phyloP scores from a whole-genome alignment of 495 filamentous ascomycete species.

The Podospora anserina region DNA sequence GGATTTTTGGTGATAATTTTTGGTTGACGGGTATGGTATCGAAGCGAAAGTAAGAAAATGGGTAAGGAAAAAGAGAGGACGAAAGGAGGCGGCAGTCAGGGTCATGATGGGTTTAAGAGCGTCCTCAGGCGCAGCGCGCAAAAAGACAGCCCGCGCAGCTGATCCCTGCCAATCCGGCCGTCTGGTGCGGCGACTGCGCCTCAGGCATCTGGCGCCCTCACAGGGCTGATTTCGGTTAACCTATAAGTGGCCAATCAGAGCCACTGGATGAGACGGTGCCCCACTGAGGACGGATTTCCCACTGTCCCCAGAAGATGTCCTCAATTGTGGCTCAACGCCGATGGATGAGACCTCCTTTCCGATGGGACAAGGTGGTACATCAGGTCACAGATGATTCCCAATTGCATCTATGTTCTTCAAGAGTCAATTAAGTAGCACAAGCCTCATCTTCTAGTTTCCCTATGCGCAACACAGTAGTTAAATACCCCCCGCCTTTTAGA shows the following conservation, averaged over 20 bases:
- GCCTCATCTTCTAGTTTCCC: background rate
- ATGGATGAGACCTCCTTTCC: background rate
- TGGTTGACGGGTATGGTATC: background rate
- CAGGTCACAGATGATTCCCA: background rate
- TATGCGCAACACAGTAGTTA: background rate
- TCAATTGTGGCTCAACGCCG: conserved; percentile 8
- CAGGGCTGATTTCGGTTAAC: conserved; percentile 10
- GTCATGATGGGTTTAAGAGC: conserved; percentile 4
- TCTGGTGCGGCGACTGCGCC: background rate
- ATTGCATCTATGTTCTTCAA: background rate
- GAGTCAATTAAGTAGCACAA: background rate
- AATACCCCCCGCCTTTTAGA: background rate
- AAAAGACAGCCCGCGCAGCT: too few species aligned
- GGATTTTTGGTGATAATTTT: background rate
- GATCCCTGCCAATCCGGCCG: background rate
- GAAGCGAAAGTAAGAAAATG: background rate
- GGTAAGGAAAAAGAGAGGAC: conserved; percentile 4
- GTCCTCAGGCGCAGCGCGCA: conserved; percentile 5
- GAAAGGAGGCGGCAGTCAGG: background rate
- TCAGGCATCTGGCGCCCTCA: conserved; percentile 1
- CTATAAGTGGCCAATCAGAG: background rate
- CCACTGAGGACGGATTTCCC: conserved; percentile 10
- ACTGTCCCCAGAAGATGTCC: conserved; percentile 9
- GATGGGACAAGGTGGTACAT: background rate
- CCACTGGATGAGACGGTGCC: background rate